Percentiles rank a stretch among this genome's conserved stretches.
Evolutionary conservation across 768 basidiomycete species (phyloP).

Genomic region (Cystobasidium ongulense): DNA sequence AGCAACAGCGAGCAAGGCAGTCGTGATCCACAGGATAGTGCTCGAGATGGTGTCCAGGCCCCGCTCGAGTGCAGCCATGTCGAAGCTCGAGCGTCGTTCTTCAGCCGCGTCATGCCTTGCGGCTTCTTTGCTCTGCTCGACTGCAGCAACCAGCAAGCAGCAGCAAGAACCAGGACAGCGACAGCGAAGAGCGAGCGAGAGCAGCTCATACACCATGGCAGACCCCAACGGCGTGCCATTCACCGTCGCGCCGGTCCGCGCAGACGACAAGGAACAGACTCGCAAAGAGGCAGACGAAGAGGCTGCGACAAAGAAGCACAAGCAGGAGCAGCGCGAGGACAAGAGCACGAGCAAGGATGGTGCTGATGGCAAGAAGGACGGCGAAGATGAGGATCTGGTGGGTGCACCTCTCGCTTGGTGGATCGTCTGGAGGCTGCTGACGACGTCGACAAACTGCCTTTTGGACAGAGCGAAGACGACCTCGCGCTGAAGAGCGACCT

Average conservation of each 20-base stretch:
- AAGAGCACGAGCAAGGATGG: constrained; percentile 27
- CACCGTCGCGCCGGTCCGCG: constrained; percentile 30
- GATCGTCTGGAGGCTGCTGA: neutral
- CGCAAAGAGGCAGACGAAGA: constrained; percentile 31
- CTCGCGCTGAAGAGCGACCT: constrained; percentile 83
- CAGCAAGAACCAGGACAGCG: neutral
- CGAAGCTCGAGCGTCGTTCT: too few relatives aligned
- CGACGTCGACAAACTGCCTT: neutral
- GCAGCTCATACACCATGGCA: neutral
- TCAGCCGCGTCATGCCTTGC: too few relatives aligned
- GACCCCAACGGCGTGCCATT: constrained; percentile 36
- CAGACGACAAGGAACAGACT: constrained; percentile 35
- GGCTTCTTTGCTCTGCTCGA: too few relatives aligned
- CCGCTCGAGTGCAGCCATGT: too few relatives aligned
- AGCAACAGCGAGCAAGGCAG: too few relatives aligned
- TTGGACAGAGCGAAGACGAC: constrained; percentile 76
- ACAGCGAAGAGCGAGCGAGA: neutral
- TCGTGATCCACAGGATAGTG: too few relatives aligned
- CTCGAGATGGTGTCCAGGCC: too few relatives aligned
- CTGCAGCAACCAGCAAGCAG: too few relatives aligned
- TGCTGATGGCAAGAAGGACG: neutral
- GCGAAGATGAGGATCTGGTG: constrained; percentile 27
- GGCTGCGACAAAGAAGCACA: constrained; percentile 17
- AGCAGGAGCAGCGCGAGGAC: neutral
- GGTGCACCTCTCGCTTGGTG: neutral